Base-by-base conservation (phyloP, 2,329 filamentous ascomycete species). In the Clarireedia hainanense region DNA sequence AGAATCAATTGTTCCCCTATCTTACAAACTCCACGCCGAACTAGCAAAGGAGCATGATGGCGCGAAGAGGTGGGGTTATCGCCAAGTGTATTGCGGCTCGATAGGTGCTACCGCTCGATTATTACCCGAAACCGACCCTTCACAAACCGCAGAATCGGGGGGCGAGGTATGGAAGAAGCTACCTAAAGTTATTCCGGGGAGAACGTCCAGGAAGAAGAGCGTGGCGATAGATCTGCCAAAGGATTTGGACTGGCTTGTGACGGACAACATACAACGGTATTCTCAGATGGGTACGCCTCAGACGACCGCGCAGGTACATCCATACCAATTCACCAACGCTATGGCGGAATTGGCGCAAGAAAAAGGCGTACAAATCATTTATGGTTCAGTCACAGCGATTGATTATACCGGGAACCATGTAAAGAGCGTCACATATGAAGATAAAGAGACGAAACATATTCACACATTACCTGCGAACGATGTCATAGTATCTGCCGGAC, bases 261-360 rank as follows among this genome's bases (percentile, higher is more conserved):
- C 79, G 1, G 81, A 85, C 4, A 74, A 84, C 2, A 73, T 95
- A 23, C 74, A 75, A 52, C 76, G 77, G 20, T 97, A 95, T 72
- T 83, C 89, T 36, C 83, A 86, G 67, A 96, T 97, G 90, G 90
- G 89, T 2, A 85, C 83, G 2, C 81, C 84, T 0, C 80, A 79
- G 1, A 88, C 90, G 59, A 97, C 94, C 1, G 89, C 94, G 0
- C 94, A 99, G 72, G 92, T 97, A 2, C 92, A 99, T 66, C 94
- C 94, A 0, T 88, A 86, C 59, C 84, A 90, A 46, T 97, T 99
- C 68, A 97, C 94, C 0, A 92, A 83, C 0, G 78, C 84, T 15
- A 95, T 97, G 71, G 89, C 88, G 4, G 75, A 82, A 43, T 77
- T 96, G 12, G 91, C 92, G 0, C 74, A 80, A 55, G 81, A 88